Evolutionary conservation across 192 early-diverging fungal genomes (phyloP).

Genomic region (Gonapodya prolifera): DNA sequence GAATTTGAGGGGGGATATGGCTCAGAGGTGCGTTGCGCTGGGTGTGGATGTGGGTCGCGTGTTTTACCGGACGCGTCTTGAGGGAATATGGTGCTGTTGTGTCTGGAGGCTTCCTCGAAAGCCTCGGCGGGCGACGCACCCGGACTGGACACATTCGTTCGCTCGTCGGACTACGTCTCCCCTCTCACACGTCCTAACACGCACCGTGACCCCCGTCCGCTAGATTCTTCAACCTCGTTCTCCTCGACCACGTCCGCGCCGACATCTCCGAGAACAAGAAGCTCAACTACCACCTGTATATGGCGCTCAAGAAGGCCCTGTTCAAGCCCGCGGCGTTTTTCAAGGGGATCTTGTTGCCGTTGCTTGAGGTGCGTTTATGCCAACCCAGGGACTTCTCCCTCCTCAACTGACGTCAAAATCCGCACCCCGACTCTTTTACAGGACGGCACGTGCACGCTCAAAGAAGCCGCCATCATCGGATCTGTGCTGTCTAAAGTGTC

Average conservation of each 20-base stretch:
- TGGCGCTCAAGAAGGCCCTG: conserved; percentile 89
- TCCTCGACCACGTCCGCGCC: conserved; percentile 83
- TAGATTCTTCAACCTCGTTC: conserved; percentile 74
- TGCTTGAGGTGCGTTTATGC: conserved; percentile 57
- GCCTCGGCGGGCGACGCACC: too few relatives aligned
- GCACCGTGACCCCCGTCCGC: too few relatives aligned
- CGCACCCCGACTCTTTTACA: too few relatives aligned
- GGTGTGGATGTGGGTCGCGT: too few relatives aligned
- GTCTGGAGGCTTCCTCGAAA: too few relatives aligned
- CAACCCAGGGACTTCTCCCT: background rate
- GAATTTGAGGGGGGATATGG: conserved; percentile 87
- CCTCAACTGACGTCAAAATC: background rate
- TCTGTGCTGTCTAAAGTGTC: conserved; percentile 83
- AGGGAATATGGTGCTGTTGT: too few relatives aligned
- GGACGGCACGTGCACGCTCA: conserved; percentile 67
- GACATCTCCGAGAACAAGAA: conserved; percentile 97
- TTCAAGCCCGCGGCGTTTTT: conserved; percentile 97
- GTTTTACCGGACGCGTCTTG: too few relatives aligned
- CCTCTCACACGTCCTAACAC: too few relatives aligned
- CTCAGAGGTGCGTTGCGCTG: too few relatives aligned
- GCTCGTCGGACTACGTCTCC: too few relatives aligned
- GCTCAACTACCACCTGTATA: conserved; percentile 93
- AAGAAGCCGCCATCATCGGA: conserved; percentile 92
- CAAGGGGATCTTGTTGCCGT: conserved; percentile 90
- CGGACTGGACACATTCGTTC: too few relatives aligned